A percentile compares a stretch with the other conserved stretches of the same genome.
These are phyloP conservation scores for Blastocystis sp. DNA, from an alignment of 352 stramenopile genomes.

Conservation along the genomic window DNA sequence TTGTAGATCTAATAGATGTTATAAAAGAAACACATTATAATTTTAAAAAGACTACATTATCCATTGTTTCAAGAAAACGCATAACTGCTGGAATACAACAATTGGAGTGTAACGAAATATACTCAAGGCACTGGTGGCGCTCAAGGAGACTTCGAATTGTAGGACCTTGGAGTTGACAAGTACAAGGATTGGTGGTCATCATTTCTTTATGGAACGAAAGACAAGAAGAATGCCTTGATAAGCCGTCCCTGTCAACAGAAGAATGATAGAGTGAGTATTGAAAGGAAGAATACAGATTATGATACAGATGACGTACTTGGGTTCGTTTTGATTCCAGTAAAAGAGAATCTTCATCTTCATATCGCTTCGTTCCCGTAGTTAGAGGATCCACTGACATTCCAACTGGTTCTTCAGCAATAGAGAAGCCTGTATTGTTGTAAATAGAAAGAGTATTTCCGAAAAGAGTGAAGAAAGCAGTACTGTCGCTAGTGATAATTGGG, in stretches of 20 bases:
- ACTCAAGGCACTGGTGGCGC: conserved; percentile 22
- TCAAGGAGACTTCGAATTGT: conserved; percentile 3
- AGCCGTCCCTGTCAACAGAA: not conserved
- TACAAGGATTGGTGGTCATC: not conserved
- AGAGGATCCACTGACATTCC: conserved; percentile 35
- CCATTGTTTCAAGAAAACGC: not conserved
- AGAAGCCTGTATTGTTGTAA: not conserved
- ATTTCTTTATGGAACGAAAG: conserved; percentile 14
- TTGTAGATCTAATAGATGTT: too few relatives aligned
- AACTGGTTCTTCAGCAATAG: not conserved
- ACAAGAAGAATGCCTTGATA: conserved; percentile 25
- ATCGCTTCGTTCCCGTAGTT: not conserved
- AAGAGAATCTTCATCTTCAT: conserved; percentile 8
- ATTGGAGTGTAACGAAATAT: conserved; percentile 27
- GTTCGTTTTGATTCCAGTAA: not conserved
- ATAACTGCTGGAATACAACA: conserved; percentile 49
- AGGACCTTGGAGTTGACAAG: not conserved
- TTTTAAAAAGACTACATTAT: conserved; percentile 45
- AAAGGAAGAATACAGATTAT: conserved; percentile 8
- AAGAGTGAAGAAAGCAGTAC: not conserved
- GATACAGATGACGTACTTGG: not conserved
- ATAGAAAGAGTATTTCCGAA: conserved; percentile 4
- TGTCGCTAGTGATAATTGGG: not conserved
- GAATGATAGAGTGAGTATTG: conserved; percentile 26
- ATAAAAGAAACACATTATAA: conserved; percentile 21